These are phyloP conservation scores for Ganoderma boninense DNA, from an alignment of 1,284 basidiomycete species.

Conservation along the genomic window DNA sequence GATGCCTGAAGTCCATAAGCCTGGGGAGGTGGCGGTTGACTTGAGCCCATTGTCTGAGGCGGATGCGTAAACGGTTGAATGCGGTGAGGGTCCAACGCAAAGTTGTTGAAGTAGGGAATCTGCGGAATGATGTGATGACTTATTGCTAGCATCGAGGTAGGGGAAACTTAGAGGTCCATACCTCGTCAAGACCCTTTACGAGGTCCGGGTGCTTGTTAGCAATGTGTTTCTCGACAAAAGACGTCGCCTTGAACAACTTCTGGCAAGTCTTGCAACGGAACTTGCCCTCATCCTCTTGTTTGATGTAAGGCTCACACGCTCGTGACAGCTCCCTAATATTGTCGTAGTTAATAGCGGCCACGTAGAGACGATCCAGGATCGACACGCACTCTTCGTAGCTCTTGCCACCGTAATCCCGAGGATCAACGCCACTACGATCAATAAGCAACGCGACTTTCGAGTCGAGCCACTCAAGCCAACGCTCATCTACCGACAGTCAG, in stretches of 20 bases:
- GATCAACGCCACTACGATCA: constrained; percentile 80
- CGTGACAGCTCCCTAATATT: constrained; percentile 79
- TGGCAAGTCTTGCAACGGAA: constrained; percentile 94
- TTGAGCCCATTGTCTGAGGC: constrained; percentile 67
- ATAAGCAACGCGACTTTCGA: constrained; percentile 83
- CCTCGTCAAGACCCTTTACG: constrained; percentile 80
- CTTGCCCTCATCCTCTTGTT: constrained; percentile 95
- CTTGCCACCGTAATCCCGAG: constrained; percentile 88
- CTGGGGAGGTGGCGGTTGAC: constrained; percentile 77
- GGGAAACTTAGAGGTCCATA: constrained; percentile 42
- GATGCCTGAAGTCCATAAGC: constrained; percentile 79
- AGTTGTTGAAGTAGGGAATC: constrained; percentile 92
- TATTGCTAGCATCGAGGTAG: not conserved
- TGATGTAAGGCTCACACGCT: constrained; percentile 80
- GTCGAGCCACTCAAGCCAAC: constrained; percentile 89
- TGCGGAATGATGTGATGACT: constrained; percentile 42
- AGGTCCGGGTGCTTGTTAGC: constrained; percentile 89
- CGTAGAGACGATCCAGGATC: constrained; percentile 7
- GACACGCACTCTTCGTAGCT: constrained; percentile 83
- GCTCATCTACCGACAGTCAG: constrained; percentile 65
- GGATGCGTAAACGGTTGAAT: constrained; percentile 87
- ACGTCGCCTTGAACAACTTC: constrained; percentile 95
- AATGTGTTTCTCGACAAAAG: constrained; percentile 96
- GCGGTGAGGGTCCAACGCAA: constrained; percentile 91
- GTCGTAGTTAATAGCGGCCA: constrained; percentile 18